Evolutionary conservation across 192 early-diverging fungal genomes (phyloP).

Genomic region (Pecoramyces ruminantium): DNA sequence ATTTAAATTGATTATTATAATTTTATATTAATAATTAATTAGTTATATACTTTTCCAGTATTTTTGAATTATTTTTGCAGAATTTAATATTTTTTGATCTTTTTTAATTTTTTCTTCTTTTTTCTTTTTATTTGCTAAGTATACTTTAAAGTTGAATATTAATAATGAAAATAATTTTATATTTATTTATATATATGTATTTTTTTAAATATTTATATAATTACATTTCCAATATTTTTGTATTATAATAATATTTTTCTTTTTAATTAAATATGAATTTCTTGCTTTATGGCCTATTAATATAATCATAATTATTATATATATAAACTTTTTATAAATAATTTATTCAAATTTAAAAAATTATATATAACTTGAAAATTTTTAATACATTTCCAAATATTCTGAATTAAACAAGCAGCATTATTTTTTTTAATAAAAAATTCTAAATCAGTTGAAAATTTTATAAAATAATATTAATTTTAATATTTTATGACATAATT

Average conservation of each 20-base stretch:
- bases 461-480: neutral
- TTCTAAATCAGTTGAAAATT: too few species aligned
- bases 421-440: neutral
- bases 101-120: neutral
- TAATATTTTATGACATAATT: too few species aligned
- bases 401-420: neutral
- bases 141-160: neutral
- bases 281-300: neutral
- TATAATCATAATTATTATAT: neutral
- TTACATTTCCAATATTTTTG: neutral
- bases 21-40: too few species aligned
- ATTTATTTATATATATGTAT: too few species aligned
- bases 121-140: neutral
- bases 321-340: neutral
- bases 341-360: too few species aligned
- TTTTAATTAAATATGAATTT: neutral
- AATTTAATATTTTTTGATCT: neutral
- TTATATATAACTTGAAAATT: too few species aligned
- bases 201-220: neutral
- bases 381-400: neutral
- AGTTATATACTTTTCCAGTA: neutral
- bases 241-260: neutral
- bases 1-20: too few species aligned
- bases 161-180: too few species aligned
- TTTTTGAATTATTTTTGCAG: neutral